Percentiles rank a stretch among this genome's conserved stretches.
These are phyloP conservation scores for Pichia kluyveri DNA, from an alignment of 805 yeast species.

Conservation along the genomic window DNA sequence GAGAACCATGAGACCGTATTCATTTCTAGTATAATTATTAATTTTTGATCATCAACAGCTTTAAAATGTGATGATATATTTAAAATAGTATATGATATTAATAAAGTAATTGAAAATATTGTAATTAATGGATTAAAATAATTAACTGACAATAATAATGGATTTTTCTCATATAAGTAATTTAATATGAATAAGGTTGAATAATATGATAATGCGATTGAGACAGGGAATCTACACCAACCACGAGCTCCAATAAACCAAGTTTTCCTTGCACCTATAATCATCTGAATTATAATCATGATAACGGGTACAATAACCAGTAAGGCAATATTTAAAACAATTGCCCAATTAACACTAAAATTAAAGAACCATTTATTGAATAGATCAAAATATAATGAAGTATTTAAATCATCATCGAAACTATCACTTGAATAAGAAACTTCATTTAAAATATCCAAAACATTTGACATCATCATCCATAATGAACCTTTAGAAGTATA, in stretches of 20 bases:
- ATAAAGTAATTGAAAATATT: slow-evolving; percentile 36
- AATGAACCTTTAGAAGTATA: slow-evolving; percentile 59
- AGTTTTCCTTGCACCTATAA: slow-evolving; percentile 37
- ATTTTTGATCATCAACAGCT: slow-evolving; percentile 52
- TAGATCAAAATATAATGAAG: slow-evolving; percentile 60
- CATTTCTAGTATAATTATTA: slow-evolving; percentile 45
- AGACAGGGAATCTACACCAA: slow-evolving; percentile 50
- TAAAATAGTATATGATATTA: slow-evolving; percentile 49
- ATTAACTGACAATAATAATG: slow-evolving; percentile 42
- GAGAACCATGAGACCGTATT: slow-evolving; percentile 49
- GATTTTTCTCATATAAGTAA: slow-evolving; percentile 35
- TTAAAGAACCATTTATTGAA: slow-evolving; percentile 47
- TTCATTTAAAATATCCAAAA: slow-evolving; percentile 49
- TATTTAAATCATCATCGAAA: slow-evolving; percentile 14
- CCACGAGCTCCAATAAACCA: slow-evolving; percentile 39
- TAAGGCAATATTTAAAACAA: slow-evolving; percentile 42
- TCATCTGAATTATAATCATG: slow-evolving; percentile 35
- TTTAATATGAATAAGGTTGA: slow-evolving; percentile 29
- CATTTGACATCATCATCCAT: slow-evolving; percentile 75
- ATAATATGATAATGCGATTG: slow-evolving; percentile 38
- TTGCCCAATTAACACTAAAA: slow-evolving; percentile 41
- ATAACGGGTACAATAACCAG: slow-evolving; percentile 49
- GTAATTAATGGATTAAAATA: slow-evolving; percentile 42
- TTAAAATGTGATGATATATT: slow-evolving; percentile 35
- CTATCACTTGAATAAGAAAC: slow-evolving; percentile 29